A percentile compares a stretch with the other conserved stretches of the same genome.
Conservation (phyloP, 768 basidiomycete genomes). For the Clitopilus passeckerianus region DNA sequence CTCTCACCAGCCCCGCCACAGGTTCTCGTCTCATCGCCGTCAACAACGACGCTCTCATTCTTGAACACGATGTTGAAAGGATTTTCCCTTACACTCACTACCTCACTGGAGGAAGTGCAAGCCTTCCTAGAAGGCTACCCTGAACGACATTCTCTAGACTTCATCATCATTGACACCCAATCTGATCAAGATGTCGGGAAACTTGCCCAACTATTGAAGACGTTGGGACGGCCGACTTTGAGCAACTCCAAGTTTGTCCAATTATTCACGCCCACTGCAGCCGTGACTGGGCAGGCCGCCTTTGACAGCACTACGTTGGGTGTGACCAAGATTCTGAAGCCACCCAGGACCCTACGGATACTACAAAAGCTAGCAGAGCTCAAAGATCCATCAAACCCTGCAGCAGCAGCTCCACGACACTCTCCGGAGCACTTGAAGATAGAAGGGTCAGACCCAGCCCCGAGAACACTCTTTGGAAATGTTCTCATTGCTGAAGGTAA, state of each 20-base stretch:
- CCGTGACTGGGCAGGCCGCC: slow-evolving; percentile 44
- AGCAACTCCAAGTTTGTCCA: slow-evolving; percentile 62
- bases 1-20: slow-evolving; percentile 39
- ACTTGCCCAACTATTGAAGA: slow-evolving; percentile 44
- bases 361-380: slow-evolving; percentile 57
- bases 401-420: slow-evolving; percentile 23
- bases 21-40: slow-evolving; percentile 55
- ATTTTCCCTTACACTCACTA: slow-evolving; percentile 41
- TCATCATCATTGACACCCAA: slow-evolving; percentile 65
- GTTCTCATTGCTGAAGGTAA: slow-evolving; percentile 71
- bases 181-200: slow-evolving; percentile 54
- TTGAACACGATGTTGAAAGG: slow-evolving; percentile 53
- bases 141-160: slow-evolving; percentile 42
- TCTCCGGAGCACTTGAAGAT: slow-evolving; percentile 9
- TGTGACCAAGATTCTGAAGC: slow-evolving; percentile 67
- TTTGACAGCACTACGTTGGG: slow-evolving; percentile 47
- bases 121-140: slow-evolving; percentile 28
- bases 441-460: slow-evolving; percentile 41
- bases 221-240: slow-evolving; percentile 30
- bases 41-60: slow-evolving; percentile 50
- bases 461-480: slow-evolving; percentile 58
- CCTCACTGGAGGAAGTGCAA: slow-evolving; percentile 42
- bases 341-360: slow-evolving; percentile 54
- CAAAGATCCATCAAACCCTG: slow-evolving; percentile 47
- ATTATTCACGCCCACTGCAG: slow-evolving; percentile 67